phyloP scores from a whole-genome alignment of 352 stramenopile species.

The Thraustochytrium striatum region DNA sequence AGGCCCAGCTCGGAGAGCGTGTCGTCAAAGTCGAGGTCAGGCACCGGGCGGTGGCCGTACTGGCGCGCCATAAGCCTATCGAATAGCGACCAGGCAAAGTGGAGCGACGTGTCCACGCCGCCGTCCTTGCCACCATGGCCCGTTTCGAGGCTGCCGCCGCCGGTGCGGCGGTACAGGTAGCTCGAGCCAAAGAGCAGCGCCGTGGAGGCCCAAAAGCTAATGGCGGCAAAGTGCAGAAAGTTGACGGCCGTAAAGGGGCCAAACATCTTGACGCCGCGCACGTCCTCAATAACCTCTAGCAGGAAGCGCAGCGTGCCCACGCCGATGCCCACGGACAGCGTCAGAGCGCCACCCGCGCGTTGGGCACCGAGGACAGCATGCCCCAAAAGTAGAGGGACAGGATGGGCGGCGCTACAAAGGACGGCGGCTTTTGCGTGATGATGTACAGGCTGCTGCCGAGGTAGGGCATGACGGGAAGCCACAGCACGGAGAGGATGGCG shows the following conservation, averaged over 20 bases:
- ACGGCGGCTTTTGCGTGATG: constrained; percentile 41
- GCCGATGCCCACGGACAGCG: neutral
- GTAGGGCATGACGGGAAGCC: constrained; percentile 65
- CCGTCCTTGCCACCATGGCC: neutral
- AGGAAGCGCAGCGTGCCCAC: neutral
- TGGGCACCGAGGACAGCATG: constrained; percentile 13
- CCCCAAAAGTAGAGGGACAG: constrained; percentile 42
- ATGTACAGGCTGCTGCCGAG: constrained; percentile 62
- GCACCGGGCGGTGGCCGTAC: too few relatives aligned
- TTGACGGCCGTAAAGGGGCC: constrained; percentile 25
- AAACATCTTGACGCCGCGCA: constrained; percentile 17
- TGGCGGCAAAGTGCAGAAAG: constrained; percentile 29
- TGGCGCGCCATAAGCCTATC: constrained; percentile 29
- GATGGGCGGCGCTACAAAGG: constrained; percentile 19
- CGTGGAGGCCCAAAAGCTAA: constrained; percentile 33
- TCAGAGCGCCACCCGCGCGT: neutral
- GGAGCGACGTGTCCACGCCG: neutral
- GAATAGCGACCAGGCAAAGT: constrained; percentile 1
- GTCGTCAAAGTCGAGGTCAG: too few relatives aligned
- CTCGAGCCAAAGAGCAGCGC: neutral
- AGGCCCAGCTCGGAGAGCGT: too few relatives aligned
- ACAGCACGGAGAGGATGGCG: constrained; percentile 62
- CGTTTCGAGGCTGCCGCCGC: neutral
- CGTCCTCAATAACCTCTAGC: constrained; percentile 32
- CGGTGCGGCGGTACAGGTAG: neutral